Percentiles rank a stretch among this genome's conserved stretches.
Evolutionary conservation across 1,284 basidiomycete genomes (phyloP).

Genomic region (Trichosporon faecale): DNA sequence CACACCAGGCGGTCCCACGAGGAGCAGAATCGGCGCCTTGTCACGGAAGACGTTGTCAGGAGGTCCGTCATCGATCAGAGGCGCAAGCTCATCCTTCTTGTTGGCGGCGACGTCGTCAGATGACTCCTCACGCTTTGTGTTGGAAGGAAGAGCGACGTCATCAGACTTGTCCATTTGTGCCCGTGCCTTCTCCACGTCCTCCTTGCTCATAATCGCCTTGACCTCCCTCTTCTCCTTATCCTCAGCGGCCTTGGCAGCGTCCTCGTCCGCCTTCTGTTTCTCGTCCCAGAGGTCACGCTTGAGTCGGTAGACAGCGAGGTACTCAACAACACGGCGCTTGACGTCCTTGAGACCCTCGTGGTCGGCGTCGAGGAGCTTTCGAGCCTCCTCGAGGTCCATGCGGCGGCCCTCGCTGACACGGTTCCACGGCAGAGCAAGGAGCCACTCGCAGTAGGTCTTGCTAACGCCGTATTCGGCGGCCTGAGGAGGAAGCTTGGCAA

Average conservation of each 20-base stretch:
- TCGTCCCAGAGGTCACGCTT: conserved; percentile 44
- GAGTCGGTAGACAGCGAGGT: conserved; percentile 47
- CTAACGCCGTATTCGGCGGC: conserved; percentile 46
- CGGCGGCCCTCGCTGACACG: conserved; percentile 35
- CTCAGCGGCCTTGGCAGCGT: conserved; percentile 1
- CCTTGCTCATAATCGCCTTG: conserved; percentile 15
- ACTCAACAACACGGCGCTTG: conserved; percentile 48
- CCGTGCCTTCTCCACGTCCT: background rate
- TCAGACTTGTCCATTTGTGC: conserved; percentile 8
- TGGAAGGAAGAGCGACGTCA: background rate
- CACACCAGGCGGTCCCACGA: conserved; percentile 94
- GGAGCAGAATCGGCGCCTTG: conserved; percentile 47
- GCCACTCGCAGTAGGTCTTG: conserved; percentile 48
- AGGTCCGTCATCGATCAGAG: conserved; percentile 29
- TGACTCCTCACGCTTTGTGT: conserved; percentile 16
- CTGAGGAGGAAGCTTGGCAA: conserved; percentile 43
- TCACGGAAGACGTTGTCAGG: conserved; percentile 43
- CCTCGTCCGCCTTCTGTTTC: conserved; percentile 20
- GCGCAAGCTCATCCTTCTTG: background rate
- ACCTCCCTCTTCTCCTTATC: background rate
- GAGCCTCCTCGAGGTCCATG: conserved; percentile 37
- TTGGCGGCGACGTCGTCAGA: background rate
- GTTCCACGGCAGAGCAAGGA: conserved; percentile 45
- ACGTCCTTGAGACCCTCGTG: conserved; percentile 49
- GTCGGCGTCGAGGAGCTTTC: conserved; percentile 40